A percentile compares a stretch with the other conserved stretches of the same genome.
These are phyloP conservation scores for Parsonsia alboflavescens DNA, from an alignment of 257 asterid genomes.

Conservation along the genomic window DNA sequence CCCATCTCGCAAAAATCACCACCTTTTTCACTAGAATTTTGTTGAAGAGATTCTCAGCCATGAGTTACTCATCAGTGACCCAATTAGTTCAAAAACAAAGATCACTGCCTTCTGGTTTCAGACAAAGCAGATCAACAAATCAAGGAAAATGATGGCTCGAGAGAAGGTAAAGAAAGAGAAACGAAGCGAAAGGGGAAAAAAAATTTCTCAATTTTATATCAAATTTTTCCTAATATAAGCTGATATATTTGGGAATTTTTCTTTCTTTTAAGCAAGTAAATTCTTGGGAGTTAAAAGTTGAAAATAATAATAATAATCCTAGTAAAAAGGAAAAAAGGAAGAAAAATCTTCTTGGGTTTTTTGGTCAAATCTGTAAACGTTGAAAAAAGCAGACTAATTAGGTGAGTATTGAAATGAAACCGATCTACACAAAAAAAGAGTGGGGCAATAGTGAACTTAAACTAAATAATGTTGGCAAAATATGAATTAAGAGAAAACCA, in stretches of 20 bases:
- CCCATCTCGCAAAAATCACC: slow-evolving; percentile 56
- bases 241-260: background rate
- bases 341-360: background rate
- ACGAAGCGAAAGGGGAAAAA: slow-evolving; percentile 25
- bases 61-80: slow-evolving; percentile 38
- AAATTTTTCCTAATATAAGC: background rate
- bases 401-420: background rate
- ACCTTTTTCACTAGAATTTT: slow-evolving; percentile 26
- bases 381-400: background rate
- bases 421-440: background rate
- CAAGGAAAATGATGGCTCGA: slow-evolving; percentile 56
- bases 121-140: slow-evolving; percentile 82
- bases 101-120: slow-evolving; percentile 37
- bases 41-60: slow-evolving; percentile 29
- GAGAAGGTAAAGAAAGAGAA: slow-evolving; percentile 42
- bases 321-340: background rate
- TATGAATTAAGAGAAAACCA: background rate
- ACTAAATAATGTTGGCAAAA: background rate
- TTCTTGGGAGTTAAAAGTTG: background rate
- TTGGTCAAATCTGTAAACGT: background rate
- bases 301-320: background rate
- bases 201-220: slow-evolving; percentile 5
- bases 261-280: background rate
- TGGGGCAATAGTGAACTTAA: background rate
- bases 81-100: slow-evolving; percentile 38